A percentile compares a stretch with the other conserved stretches of the same genome.
phyloP scores from a whole-genome alignment of 2,329 filamentous ascomycete genomes.

The Colletotrichum euphorbiae region DNA sequence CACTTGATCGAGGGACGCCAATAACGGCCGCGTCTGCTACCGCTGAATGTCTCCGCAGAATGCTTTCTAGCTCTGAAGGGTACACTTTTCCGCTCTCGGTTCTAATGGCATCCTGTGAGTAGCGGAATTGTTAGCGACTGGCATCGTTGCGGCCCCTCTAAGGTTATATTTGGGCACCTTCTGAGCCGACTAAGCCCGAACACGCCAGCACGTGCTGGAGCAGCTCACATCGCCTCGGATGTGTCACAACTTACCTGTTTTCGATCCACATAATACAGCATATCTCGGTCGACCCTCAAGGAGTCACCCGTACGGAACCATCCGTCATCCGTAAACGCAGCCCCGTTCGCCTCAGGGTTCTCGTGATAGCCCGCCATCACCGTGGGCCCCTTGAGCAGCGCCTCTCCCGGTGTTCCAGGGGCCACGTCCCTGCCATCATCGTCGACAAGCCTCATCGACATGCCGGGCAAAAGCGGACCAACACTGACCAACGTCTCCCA shows the following conservation, averaged over 20 bases:
- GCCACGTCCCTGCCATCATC: constrained; percentile 4
- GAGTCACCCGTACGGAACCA: constrained; percentile 29
- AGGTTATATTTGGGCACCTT: not conserved
- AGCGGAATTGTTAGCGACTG: not conserved
- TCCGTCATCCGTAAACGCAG: constrained; percentile 20
- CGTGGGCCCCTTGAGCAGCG: constrained; percentile 5
- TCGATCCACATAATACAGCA: constrained; percentile 21
- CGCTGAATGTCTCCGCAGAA: not conserved
- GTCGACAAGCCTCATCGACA: constrained; percentile 16
- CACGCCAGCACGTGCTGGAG: too few relatives aligned
- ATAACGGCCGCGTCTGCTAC: not conserved
- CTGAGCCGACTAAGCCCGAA: not conserved
- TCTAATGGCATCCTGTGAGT: not conserved
- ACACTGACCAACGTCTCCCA: constrained; percentile 13
- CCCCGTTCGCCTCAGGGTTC: constrained; percentile 11
- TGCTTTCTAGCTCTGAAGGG: not conserved
- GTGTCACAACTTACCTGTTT: constrained; percentile 1
- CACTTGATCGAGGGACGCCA: not conserved
- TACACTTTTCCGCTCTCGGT: not conserved
- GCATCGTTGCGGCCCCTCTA: too few relatives aligned
- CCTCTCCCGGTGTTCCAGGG: constrained; percentile 11
- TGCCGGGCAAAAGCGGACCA: not conserved
- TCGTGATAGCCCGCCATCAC: constrained; percentile 23
- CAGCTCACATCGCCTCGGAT: not conserved
- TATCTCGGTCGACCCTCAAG: constrained; percentile 11